Base-by-base conservation (phyloP, 768 basidiomycete genomes). In the Pleurotus sapidus region DNA sequence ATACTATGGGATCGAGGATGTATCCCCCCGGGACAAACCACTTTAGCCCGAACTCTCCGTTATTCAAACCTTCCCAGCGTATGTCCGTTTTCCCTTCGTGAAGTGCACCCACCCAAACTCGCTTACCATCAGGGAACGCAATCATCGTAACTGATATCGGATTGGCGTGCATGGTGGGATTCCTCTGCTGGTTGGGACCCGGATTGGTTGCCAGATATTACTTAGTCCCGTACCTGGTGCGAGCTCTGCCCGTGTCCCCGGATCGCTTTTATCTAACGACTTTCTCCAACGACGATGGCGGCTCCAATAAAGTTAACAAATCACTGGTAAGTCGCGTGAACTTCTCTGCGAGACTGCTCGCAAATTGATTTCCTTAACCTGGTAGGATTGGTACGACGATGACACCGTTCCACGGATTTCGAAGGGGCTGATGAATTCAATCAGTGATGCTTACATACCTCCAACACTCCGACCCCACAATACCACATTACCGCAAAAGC, bases 361-460 rank as follows among this genome's bases (percentile, higher is more conserved):
- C 8, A 8, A 27, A 27, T 27, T 27, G 5, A 27, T 6, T 27
- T 8, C 1, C 27, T 27, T 27, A 6, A 6, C 5, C 27, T 27
- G 27, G 27, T 8, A 27, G 27, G 27, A 27, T 27, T 27, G 27
- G 27, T 27, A 27, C 27, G 27, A 27, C 27, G 8, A 27, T 27
- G 5, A 27, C 8, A 8, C 27, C 27, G 8, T 27, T 27, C 27
- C 27, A 27, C 27, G 8, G 3, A 27, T 27, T 27, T 27, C 27
- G 27, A 27, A 27, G 8, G 27, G 27, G 27, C 27, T 27, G 27
- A 27, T 27, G 6, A 27, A 8, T 27, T 6, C 27, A 63, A 67
- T 4, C 12, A 74, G 78, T 83, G 25, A 80, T 82, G 80, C 76
- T 83, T 62, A 82, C 82, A n/a, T 84, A 81, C 60, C 79, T 87